Percentiles rank a stretch among this genome's conserved stretches.
phyloP scores from a whole-genome alignment of 306 rosid species.

The Lupinus albus region DNA sequence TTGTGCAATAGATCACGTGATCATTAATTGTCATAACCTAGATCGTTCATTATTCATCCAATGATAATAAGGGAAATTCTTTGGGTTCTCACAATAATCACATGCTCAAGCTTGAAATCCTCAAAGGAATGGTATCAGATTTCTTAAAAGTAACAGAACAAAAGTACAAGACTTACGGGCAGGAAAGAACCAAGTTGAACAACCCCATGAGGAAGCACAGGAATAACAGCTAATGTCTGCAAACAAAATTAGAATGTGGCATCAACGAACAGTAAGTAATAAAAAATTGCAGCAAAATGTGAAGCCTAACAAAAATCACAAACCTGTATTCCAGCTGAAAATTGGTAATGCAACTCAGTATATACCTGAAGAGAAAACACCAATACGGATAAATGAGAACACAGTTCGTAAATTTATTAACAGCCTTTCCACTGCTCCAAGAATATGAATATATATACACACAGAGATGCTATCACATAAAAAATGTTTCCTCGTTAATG shows the following conservation, averaged over 20 bases:
- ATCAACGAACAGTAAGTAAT: slow-evolving; percentile 35
- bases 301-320: slow-evolving; percentile 31
- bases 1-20: slow-evolving; percentile 1
- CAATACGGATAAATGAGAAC: slow-evolving; percentile 28
- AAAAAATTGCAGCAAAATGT: slow-evolving; percentile 11
- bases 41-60: slow-evolving; percentile 9
- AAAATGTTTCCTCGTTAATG: background rate
- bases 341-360: slow-evolving; percentile 74
- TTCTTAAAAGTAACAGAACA: slow-evolving; percentile 30
- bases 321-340: slow-evolving; percentile 92
- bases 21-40: background rate
- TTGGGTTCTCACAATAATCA: background rate
- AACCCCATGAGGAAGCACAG: slow-evolving; percentile 91
- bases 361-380: slow-evolving; percentile 59
- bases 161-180: slow-evolving; percentile 58
- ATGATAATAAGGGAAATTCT: slow-evolving; percentile 2
- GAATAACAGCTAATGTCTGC: slow-evolving; percentile 89
- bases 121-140: background rate
- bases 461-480: background rate
- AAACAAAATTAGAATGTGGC: slow-evolving; percentile 31
- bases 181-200: slow-evolving; percentile 85
- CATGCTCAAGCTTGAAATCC: slow-evolving; percentile 4
- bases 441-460: background rate
- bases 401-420: slow-evolving; percentile 23
- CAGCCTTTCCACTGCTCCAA: slow-evolving; percentile 15